Evolutionary conservation across 495 filamentous ascomycete species (phyloP).

Genomic region (Xylaria sp.): DNA sequence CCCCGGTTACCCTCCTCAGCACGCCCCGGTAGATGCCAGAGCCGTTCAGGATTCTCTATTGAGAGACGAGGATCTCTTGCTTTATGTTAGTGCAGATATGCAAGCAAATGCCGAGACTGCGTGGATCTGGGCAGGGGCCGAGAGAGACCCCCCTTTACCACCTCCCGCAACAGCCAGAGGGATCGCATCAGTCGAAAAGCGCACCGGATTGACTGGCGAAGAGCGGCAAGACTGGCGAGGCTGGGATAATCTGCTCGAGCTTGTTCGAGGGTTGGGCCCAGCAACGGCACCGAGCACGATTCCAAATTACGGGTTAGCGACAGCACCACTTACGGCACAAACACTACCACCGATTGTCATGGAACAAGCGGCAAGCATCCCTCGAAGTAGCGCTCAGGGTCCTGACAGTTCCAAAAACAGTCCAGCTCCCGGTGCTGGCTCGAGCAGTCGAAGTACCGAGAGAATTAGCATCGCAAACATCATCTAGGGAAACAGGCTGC

Average conservation of each 20-base stretch:
- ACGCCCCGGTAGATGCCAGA: constrained; percentile 33
- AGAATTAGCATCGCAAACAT: constrained; percentile 85
- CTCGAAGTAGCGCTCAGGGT: constrained; percentile 38
- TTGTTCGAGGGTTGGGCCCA: constrained; percentile 41
- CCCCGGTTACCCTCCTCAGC: constrained; percentile 35
- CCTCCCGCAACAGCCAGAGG: constrained; percentile 33
- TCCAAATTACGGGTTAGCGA: constrained; percentile 28
- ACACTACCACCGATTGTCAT: constrained; percentile 44
- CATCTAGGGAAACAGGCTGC: constrained; percentile 54
- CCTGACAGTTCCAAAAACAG: constrained; percentile 46
- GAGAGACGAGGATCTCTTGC: constrained; percentile 90
- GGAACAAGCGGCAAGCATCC: constrained; percentile 37
- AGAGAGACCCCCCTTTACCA: constrained; percentile 48
- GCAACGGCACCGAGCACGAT: constrained; percentile 34
- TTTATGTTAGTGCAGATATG: constrained; percentile 87
- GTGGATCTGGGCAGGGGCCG: constrained; percentile 86
- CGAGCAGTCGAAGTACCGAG: constrained; percentile 53
- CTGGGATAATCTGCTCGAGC: constrained; percentile 57
- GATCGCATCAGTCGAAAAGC: constrained; percentile 35
- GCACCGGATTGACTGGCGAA: constrained; percentile 50
- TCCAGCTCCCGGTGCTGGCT: constrained; percentile 44
- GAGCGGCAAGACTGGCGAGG: constrained; percentile 64
- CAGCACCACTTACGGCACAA: constrained; percentile 26
- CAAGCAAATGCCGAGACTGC: constrained; percentile 80
- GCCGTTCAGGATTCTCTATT: constrained; percentile 59